Evolutionary conservation across 2,329 filamentous ascomycete species (phyloP).

Genomic region (Phialemoniopsis sp.): DNA sequence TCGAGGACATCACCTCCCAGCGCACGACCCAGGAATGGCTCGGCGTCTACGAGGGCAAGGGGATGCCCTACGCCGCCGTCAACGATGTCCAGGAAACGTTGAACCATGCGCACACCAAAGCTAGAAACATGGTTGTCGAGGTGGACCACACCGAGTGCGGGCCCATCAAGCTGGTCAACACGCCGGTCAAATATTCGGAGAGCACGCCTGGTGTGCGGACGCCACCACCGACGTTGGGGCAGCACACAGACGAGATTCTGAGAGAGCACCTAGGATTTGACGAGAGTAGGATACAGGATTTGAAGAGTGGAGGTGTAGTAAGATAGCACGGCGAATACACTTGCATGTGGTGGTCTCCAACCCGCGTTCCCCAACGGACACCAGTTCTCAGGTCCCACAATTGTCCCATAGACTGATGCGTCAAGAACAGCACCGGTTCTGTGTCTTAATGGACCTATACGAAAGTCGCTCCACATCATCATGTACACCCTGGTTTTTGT

Average conservation of each 20-base stretch:
- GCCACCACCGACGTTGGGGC: slow-evolving; percentile 78
- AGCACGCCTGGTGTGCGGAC: slow-evolving; percentile 71
- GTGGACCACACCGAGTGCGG: slow-evolving; percentile 81
- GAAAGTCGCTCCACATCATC: too few species aligned
- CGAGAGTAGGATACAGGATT: slow-evolving; percentile 50
- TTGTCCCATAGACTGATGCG: too few species aligned
- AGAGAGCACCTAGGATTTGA: slow-evolving; percentile 57
- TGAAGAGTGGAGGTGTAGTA: slow-evolving; percentile 67
- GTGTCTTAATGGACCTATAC: too few species aligned
- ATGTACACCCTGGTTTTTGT: too few species aligned
- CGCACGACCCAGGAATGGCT: slow-evolving; percentile 90
- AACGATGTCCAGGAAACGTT: slow-evolving; percentile 88
- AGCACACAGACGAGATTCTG: slow-evolving; percentile 81
- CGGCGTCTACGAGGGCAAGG: slow-evolving; percentile 78
- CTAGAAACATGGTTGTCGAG: slow-evolving; percentile 85
- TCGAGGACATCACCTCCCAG: slow-evolving; percentile 69
- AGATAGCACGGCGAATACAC: too few species aligned
- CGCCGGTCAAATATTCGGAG: slow-evolving; percentile 90
- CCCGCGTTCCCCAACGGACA: too few species aligned
- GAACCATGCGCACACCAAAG: slow-evolving; percentile 78
- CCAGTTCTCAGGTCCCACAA: too few species aligned
- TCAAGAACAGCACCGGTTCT: too few species aligned
- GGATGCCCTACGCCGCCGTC: slow-evolving; percentile 88
- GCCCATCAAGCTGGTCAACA: slow-evolving; percentile 84
- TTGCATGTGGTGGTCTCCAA: too few species aligned